Percentiles rank a stretch among this genome's conserved stretches.
These are phyloP conservation scores for Aspergillus sp. DNA, from an alignment of 2,329 filamentous ascomycete genomes.

Conservation along the genomic window DNA sequence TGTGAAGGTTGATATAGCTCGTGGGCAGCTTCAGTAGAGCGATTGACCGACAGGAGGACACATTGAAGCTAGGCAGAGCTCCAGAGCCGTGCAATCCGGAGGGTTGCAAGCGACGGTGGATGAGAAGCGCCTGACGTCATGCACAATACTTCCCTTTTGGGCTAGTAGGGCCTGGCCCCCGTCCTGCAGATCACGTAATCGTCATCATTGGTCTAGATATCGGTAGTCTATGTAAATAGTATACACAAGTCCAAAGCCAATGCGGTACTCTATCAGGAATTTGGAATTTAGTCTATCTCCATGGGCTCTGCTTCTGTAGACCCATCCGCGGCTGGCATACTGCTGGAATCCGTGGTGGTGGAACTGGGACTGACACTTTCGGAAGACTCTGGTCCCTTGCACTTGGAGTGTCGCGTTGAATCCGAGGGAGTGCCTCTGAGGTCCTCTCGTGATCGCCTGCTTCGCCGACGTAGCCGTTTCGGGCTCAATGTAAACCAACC, in stretches of 20 bases:
- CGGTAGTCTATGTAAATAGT: too few species aligned
- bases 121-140: constrained; percentile 37
- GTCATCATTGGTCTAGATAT: too few species aligned
- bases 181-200: constrained; percentile 1
- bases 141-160: constrained; percentile 1
- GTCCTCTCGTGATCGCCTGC: constrained; percentile 16
- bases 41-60: not conserved
- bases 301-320: constrained; percentile 26
- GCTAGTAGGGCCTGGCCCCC: constrained; percentile 4
- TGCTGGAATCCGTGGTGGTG: constrained; percentile 21
- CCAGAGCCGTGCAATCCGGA: not conserved
- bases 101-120: constrained; percentile 1
- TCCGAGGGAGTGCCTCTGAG: constrained; percentile 3
- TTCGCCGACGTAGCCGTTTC: constrained; percentile 28
- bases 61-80: not conserved
- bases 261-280: not conserved
- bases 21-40: not conserved
- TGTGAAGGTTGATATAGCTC: constrained; percentile 1
- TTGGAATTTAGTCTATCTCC: constrained; percentile 31
- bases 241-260: too few species aligned
- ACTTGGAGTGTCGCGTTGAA: not conserved
- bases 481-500: constrained; percentile 13
- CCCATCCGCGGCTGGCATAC: constrained; percentile 12
- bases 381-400: constrained; percentile 17
- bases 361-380: constrained; percentile 16